These are phyloP conservation scores for Solanum appendiculatum DNA, from an alignment of 257 asterid genomes.

Conservation along the genomic window DNA sequence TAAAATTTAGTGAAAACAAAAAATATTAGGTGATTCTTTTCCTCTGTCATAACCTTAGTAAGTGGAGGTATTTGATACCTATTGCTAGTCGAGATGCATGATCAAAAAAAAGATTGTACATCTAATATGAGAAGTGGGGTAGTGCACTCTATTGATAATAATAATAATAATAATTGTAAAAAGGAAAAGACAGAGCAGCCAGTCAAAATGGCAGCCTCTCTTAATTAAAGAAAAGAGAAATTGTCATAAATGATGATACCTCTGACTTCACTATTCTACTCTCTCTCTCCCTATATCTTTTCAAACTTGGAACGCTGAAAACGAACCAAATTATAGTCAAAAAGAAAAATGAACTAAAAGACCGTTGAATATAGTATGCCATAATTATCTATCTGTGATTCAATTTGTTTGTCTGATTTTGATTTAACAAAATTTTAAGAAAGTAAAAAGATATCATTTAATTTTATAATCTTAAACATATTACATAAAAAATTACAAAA, in stretches of 20 bases:
- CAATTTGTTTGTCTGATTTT: too few species aligned
- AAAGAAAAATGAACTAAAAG: not conserved
- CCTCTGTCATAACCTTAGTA: too few species aligned
- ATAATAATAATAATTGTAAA: not conserved
- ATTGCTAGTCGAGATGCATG: too few species aligned
- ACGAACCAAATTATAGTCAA: not conserved
- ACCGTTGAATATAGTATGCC: not conserved
- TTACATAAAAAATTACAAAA: too few species aligned
- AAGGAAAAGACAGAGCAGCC: not conserved
- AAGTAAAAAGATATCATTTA: too few species aligned
- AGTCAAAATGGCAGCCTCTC: not conserved
- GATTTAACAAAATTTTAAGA: too few species aligned
- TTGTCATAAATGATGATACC: not conserved
- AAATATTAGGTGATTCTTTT: too few species aligned
- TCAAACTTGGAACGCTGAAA: constrained; percentile 8
- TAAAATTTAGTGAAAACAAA: too few species aligned
- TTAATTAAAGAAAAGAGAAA: not conserved
- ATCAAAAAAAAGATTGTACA: too few species aligned
- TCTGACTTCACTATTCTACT: not conserved
- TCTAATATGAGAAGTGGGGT: not conserved
- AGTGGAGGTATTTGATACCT: too few species aligned
- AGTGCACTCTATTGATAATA: not conserved
- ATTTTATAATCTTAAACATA: not conserved
- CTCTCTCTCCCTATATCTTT: not conserved
- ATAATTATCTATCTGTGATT: too few species aligned